Evolutionary conservation across 2,329 filamentous ascomycete species (phyloP).

Genomic region (Aspergillus spinulosporus): DNA sequence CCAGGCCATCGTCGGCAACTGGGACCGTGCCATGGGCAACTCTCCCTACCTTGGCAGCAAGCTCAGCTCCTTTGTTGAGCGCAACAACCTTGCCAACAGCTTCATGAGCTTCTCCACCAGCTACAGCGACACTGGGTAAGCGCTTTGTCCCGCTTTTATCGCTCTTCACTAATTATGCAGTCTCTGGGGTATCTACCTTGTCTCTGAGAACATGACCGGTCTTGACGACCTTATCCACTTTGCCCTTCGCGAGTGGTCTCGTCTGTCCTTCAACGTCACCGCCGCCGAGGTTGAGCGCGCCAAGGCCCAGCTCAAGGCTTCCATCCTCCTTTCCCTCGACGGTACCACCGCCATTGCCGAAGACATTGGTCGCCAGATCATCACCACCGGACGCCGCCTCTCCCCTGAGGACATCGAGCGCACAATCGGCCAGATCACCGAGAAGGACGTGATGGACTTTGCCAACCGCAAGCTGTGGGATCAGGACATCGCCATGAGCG

Average conservation of each 20-base stretch:
- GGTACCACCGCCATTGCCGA: conserved; percentile 96
- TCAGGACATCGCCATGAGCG: conserved; percentile 90
- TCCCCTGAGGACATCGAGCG: conserved; percentile 92
- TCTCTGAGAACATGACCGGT: conserved; percentile 81
- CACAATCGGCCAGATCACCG: conserved; percentile 81
- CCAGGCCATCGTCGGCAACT: conserved; percentile 99
- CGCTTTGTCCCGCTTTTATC: conserved; percentile 17
- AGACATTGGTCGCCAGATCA: conserved; percentile 97
- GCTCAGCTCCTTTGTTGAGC: conserved; percentile 90
- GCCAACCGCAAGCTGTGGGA: conserved; percentile 96
- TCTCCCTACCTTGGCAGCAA: conserved; percentile 97
- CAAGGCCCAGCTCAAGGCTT: conserved; percentile 98
- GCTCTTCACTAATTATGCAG: conserved; percentile 48
- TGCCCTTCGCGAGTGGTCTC: conserved; percentile 96
- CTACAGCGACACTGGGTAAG: conserved; percentile 98
- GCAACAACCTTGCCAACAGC: conserved; percentile 96
- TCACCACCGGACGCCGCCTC: conserved; percentile 93
- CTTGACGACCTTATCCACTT: conserved; percentile 98
- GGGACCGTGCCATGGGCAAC: conserved; percentile 98
- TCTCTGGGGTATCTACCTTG: conserved; percentile 99
- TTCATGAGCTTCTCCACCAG: conserved; percentile 99
- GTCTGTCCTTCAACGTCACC: conserved; percentile 83
- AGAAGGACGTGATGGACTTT: conserved; percentile 97
- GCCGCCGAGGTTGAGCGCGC: conserved; percentile 94
- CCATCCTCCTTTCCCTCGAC: conserved; percentile 93